Conservation (phyloP, 1,284 basidiomycete species). For the Fistulinella cinereoalba region DNA sequence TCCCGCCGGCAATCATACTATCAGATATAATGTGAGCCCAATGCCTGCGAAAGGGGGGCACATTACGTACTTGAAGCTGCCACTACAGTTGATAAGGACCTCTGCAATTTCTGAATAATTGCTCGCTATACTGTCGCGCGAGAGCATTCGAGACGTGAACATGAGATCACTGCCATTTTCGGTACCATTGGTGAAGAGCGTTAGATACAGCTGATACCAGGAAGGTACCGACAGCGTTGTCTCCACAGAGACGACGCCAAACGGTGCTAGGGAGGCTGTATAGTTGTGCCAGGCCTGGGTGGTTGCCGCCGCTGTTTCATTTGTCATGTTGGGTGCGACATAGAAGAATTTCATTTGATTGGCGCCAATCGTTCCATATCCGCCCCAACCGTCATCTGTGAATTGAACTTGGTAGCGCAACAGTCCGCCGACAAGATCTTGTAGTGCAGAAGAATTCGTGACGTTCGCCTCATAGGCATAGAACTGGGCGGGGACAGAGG, state of each 20-base stretch:
- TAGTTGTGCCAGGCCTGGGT: constrained; percentile 33
- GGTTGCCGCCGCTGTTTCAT: constrained; percentile 33
- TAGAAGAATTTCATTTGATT: constrained; percentile 19
- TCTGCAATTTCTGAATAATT: constrained; percentile 31
- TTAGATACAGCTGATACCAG: constrained; percentile 30
- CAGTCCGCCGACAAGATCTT: constrained; percentile 24
- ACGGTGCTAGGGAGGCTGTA: constrained; percentile 8
- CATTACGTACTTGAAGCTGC: constrained; percentile 12
- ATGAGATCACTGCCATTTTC: constrained; percentile 26
- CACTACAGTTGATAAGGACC: constrained; percentile 20
- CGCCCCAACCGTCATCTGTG: constrained; percentile 30
- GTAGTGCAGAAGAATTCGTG: constrained; percentile 17
- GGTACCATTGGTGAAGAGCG: neutral
- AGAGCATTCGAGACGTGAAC: constrained; percentile 37
- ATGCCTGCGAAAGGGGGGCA: neutral
- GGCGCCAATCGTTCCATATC: neutral
- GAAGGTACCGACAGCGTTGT: constrained; percentile 21
- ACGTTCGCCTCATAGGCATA: constrained; percentile 28
- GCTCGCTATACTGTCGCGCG: constrained; percentile 31
- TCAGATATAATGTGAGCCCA: neutral
- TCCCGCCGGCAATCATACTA: constrained; percentile 40
- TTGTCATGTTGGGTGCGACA: constrained; percentile 35
- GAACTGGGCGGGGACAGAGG: constrained; percentile 28
- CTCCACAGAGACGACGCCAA: constrained; percentile 5
- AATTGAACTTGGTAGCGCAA: constrained; percentile 31